Base-by-base conservation (phyloP, 176 grass and related monocot species). In the Ensete ventricosum region DNA sequence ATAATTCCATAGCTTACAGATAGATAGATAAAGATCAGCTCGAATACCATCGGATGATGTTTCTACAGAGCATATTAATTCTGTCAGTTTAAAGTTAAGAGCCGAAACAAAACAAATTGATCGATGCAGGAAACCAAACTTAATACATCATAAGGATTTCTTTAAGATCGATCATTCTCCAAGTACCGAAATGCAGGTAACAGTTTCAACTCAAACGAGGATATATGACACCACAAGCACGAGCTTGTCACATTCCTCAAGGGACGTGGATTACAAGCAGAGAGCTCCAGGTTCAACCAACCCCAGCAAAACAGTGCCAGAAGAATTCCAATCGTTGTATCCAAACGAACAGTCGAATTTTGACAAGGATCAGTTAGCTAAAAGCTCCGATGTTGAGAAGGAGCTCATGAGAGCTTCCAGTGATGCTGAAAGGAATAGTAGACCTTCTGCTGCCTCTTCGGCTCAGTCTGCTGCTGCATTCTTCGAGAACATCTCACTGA, bases 401-500 rank as follows among this genome's bases (percentile, higher is more conserved):
- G 51, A 70, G 16, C 17, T 59, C 53, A 22, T n/a, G 14, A 58
- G 20, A 55, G 55, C 5, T 9, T 9, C 22, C 53, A n/a, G 52
- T 24, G 71, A 25, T n/a, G 27, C 13, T 1, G 26, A 21, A 23
- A 50, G 50, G 17, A 25, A 60, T 17, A 23, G 53, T 2, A 58
- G 19, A 24, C 66, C 67, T 70, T 55, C 66, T 27, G 21, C 21
- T 57, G 23, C 19, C 71, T 70, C 17, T 58, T 79, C 20, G 58
- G 65, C 66, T 70, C 53, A 17, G 52, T 22, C 77, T 17, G 77
- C 77, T 60, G 77, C 77, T 59, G 53, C 65, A 60, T 79, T 70
- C 53, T 79, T 59, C 50, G 27, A 19, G 9, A 20, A 27, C 11
- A 59, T 55, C 20, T 50, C 68, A 7, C 53, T 25, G 19, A 24